These are phyloP conservation scores for Curvularia verruculosa DNA, from an alignment of 2,329 filamentous ascomycete species.

Conservation along the genomic window DNA sequence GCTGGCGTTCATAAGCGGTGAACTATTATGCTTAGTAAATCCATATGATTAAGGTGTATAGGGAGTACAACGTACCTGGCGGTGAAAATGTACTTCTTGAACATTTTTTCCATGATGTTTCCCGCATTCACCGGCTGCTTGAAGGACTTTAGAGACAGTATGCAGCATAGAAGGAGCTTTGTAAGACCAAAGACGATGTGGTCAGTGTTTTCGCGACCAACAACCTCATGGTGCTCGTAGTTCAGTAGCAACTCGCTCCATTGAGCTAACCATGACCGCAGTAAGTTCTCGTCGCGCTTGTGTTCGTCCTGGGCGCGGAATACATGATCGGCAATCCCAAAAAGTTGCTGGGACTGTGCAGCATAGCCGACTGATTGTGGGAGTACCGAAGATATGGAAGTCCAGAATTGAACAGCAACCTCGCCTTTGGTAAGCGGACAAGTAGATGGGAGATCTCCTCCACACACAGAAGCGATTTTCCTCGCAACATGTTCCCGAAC, in stretches of 20 bases:
- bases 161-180: constrained; percentile 48
- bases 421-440: constrained; percentile 39
- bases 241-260: constrained; percentile 46
- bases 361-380: constrained; percentile 33
- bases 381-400: constrained; percentile 39
- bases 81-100: constrained; percentile 46
- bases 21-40: constrained; percentile 11
- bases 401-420: constrained; percentile 45
- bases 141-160: constrained; percentile 49
- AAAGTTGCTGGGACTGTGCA: constrained; percentile 41
- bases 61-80: constrained; percentile 19
- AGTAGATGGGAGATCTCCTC: constrained; percentile 42
- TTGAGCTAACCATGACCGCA: constrained; percentile 34
- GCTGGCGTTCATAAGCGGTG: constrained; percentile 20
- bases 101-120: constrained; percentile 40
- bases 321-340: constrained; percentile 44
- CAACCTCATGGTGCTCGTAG: constrained; percentile 43
- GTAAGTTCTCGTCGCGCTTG: constrained; percentile 37
- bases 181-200: constrained; percentile 49
- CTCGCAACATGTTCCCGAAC: constrained; percentile 37
- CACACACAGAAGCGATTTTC: constrained; percentile 45
- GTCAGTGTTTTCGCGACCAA: constrained; percentile 46
- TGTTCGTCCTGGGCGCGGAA: constrained; percentile 46
- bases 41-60: neutral
- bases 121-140: constrained; percentile 46